These are phyloP conservation scores for Clonostachys rhizophaga DNA, from an alignment of 2,329 filamentous ascomycete genomes.

Conservation along the genomic window DNA sequence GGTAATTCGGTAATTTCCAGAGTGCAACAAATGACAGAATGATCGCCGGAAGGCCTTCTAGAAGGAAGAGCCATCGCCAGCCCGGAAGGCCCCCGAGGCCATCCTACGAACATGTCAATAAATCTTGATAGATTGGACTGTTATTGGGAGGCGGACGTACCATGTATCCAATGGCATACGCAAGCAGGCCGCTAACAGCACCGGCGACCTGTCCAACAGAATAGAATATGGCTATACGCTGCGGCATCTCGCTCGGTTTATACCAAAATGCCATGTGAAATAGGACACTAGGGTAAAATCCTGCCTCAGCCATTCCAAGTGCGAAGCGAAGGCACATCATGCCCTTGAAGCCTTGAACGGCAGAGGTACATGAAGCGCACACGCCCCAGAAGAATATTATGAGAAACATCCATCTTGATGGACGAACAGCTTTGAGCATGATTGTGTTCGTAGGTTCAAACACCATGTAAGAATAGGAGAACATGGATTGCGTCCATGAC, in stretches of 20 bases:
- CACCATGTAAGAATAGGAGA: conserved; percentile 17
- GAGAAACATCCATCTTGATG: conserved; percentile 14
- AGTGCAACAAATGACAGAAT: conserved; percentile 27
- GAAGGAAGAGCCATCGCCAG: conserved; percentile 19
- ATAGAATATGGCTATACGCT: conserved; percentile 23
- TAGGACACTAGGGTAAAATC: conserved; percentile 19
- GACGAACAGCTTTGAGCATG: conserved; percentile 11
- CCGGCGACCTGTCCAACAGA: conserved; percentile 23
- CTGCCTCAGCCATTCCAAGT: conserved; percentile 17
- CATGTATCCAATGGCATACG: conserved; percentile 18
- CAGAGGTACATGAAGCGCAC: conserved; percentile 13
- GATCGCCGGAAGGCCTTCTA: conserved; percentile 16
- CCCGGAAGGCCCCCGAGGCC: conserved; percentile 12
- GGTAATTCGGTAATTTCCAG: conserved; percentile 19
- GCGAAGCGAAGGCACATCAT: conserved; percentile 17
- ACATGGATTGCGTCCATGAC: conserved; percentile 14
- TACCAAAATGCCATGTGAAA: conserved; percentile 24
- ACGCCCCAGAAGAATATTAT: conserved; percentile 17
- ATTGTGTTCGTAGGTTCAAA: conserved; percentile 14
- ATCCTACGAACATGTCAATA: conserved; percentile 1
- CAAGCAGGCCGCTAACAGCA: conserved; percentile 17
- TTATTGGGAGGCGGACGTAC: not conserved
- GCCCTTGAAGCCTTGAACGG: conserved; percentile 12
- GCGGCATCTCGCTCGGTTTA: conserved; percentile 18
- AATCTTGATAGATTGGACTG: not conserved